Base-by-base conservation (phyloP, 208 protist genomes). In the Eutreptiella sp. region DNA sequence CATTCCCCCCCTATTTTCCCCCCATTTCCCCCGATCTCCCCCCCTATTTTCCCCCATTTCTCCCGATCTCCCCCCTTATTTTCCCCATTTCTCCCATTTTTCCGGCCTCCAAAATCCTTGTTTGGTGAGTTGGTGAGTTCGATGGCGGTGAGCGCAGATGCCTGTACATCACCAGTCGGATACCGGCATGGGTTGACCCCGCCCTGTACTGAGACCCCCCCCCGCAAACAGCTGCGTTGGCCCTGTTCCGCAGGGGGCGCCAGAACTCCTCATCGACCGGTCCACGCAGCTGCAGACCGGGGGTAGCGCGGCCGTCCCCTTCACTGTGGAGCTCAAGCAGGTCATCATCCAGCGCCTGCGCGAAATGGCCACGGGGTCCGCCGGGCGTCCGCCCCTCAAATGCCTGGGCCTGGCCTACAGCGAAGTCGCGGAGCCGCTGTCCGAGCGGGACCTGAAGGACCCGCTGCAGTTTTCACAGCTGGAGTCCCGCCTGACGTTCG, bases 201-300 rank as follows among this genome's bases (percentile, higher is more conserved):
- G 33, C 7, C 3, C 42, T 50, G 5, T 33, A n/a, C 9, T 19
- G 23, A n/a, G 19, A 27, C 47, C 28, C 23, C 1, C 0, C 9
- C 31, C 4, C 45, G 11, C 38, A 16, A 28, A 4, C 23, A 23
- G 31, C 16, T 19, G 7, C 33, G 38, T 68, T 35, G 54, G 53
- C 38, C 75, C 96, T 11, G 84, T 92, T 75, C 74, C 93, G 29
- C 97, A 98, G 68, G 94, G 94, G 47, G 94, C 93, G 0, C 82
- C 91, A 9, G 93, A 98, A 64, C 73, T 85, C 21, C 63, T 98
- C 4, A 50, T 98, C 0, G 74, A 71, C 21, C 83, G 89, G 1
- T 96, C 84, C 68, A 76, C 59, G 7, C 57, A 33, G 63, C 67
- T 72, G 46, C 80, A 9, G 68, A 78, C 79, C 41, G 75, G 50